These are phyloP conservation scores for Colletotrichum coccodes DNA, from an alignment of 2,329 filamentous ascomycete species.

Conservation along the genomic window DNA sequence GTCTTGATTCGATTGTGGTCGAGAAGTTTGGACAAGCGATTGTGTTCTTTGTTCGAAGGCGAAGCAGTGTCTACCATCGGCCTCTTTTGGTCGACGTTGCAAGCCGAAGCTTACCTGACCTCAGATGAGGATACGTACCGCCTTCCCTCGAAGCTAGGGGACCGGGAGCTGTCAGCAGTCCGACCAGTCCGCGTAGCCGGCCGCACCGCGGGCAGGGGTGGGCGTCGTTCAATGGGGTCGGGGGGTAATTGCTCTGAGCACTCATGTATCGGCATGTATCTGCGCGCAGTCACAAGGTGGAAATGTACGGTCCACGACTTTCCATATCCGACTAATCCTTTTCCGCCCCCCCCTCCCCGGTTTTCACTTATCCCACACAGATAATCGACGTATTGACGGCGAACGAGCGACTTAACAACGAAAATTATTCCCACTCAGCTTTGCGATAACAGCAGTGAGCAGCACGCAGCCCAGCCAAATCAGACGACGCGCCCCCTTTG, in stretches of 20 bases:
- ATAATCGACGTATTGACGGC: slow-evolving; percentile 11
- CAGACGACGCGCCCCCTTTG: slow-evolving; percentile 5
- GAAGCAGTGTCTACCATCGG: slow-evolving; percentile 12
- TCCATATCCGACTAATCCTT: slow-evolving; percentile 1
- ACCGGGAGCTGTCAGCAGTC: slow-evolving; percentile 26
- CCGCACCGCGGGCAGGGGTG: slow-evolving; percentile 4
- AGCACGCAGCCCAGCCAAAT: slow-evolving; percentile 19
- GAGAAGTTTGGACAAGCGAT: not conserved
- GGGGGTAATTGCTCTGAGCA: not conserved
- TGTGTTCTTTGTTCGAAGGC: not conserved
- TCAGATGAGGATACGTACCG: slow-evolving; percentile 23
- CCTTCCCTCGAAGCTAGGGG: slow-evolving; percentile 3
- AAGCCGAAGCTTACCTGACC: slow-evolving; percentile 23
- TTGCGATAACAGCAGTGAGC: slow-evolving; percentile 20
- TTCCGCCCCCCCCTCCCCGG: not conserved
- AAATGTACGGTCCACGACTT: slow-evolving; percentile 7
- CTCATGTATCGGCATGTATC: not conserved
- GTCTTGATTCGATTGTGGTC: not conserved
- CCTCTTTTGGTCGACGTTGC: slow-evolving; percentile 26
- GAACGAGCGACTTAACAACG: slow-evolving; percentile 16
- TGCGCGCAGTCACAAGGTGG: not conserved
- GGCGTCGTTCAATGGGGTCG: slow-evolving; percentile 6
- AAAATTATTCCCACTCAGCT: slow-evolving; percentile 16
- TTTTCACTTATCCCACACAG: slow-evolving; percentile 6
- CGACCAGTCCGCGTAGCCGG: slow-evolving; percentile 13